Evolutionary conservation across 1,284 basidiomycete species (phyloP), one percentile per base, ranked within the genome.

Genomic region (Testicularia cyperi): DNA sequence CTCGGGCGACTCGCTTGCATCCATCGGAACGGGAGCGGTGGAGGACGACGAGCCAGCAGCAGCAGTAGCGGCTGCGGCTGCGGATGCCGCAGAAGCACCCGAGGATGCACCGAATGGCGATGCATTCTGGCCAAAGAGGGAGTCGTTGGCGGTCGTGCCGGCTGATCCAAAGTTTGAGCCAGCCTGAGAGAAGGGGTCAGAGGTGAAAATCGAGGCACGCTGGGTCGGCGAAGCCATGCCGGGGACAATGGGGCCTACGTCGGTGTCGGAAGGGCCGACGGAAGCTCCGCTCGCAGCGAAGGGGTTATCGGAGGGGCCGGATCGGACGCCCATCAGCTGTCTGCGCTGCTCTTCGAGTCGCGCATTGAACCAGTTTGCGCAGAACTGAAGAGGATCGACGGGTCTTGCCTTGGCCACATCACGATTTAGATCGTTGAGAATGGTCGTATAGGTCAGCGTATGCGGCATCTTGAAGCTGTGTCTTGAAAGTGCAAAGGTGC

Each of bases 361-460:
- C 49, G 82, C 81, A 74, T 92, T 88, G 80, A 96, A 96, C 92
- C 92, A 97, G 75, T 86, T 91, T 39, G 92, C 86, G 72, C 90
- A 94, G 80, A 90, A 96, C 78, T 96, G 92, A 39, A 95, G 84
- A 4, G 87, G 83, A 74, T 96, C 92, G 67, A 83, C 84, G 15
- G 92, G 92, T 70, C 90, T 87, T 14, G 86, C 87, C 58, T 88
- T 85, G 28, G 88, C 81, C 36, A 84, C 84, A 78, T 95, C 92
- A 72, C 88, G 85, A 65, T 88, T 88, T 55, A 96, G 83, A 71
- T 96, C 90, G 63, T 83, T 84, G 68, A 96, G 82, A 65, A 96
- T 36, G 32, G 51, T 70, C 60, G 38, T 51, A 48, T 39, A 77
- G 63, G 15, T 74, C 68, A 54, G 38, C 10, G 60, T 75, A 60